Evolutionary conservation across 2,329 filamentous ascomycete genomes (phyloP).

Genomic region (Pseudogymnoascus sp.): DNA sequence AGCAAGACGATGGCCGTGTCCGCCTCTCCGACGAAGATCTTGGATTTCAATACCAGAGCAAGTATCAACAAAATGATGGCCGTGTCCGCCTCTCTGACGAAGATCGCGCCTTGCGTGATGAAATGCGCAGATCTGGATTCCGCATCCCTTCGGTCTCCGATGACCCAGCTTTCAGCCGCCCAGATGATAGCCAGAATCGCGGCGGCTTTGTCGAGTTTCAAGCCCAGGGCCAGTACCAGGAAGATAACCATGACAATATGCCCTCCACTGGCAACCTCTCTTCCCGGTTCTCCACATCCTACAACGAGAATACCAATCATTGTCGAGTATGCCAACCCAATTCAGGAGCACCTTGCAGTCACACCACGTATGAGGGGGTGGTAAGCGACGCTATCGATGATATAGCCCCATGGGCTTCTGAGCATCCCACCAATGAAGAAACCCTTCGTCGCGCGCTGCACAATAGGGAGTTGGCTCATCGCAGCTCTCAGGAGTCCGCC

Average conservation of each 20-base stretch:
- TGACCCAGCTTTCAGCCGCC: not conserved
- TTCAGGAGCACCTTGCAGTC: too few relatives aligned
- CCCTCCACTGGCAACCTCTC: not conserved
- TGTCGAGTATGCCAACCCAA: too few relatives aligned
- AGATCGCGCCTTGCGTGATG: not conserved
- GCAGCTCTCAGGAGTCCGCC: not conserved
- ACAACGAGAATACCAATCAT: too few relatives aligned
- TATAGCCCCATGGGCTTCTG: not conserved
- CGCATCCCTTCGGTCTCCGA: not conserved
- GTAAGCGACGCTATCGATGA: not conserved
- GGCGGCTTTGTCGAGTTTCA: not conserved
- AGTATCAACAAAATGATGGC: too few relatives aligned
- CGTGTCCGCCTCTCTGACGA: not conserved
- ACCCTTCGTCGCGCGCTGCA: not conserved
- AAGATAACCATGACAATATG: not conserved
- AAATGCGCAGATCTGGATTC: not conserved
- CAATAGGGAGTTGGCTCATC: not conserved
- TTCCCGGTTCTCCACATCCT: not conserved
- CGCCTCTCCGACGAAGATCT: not conserved
- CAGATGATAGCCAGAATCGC: not conserved
- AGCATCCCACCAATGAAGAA: not conserved
- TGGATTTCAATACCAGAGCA: not conserved
- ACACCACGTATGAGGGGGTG: too few relatives aligned
- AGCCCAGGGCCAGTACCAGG: not conserved
- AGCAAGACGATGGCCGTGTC: too few relatives aligned